A percentile compares a stretch with the other conserved stretches of the same genome.
Evolutionary conservation across 2,329 filamentous ascomycete species (phyloP).

Genomic region (Fusarium denticulatum): DNA sequence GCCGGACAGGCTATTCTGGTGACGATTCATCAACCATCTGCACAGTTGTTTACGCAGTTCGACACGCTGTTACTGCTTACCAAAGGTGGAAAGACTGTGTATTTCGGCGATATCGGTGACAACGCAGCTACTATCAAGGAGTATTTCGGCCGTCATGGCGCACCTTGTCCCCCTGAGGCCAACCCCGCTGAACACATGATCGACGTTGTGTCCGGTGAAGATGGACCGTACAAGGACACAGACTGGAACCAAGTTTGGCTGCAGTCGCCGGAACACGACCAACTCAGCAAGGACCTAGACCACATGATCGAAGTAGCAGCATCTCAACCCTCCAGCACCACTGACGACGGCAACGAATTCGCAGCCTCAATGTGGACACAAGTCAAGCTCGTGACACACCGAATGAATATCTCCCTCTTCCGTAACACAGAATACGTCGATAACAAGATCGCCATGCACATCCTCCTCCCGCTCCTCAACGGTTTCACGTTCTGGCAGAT

Average conservation of each 20-base stretch:
- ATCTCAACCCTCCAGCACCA: slow-evolving; percentile 51
- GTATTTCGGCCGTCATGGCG: slow-evolving; percentile 75
- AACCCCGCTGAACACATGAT: slow-evolving; percentile 85
- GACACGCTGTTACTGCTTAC: slow-evolving; percentile 71
- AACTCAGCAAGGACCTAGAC: slow-evolving; percentile 69
- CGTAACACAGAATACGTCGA: slow-evolving; percentile 74
- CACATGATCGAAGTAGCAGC: slow-evolving; percentile 66
- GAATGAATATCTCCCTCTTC: slow-evolving; percentile 70
- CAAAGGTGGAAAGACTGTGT: slow-evolving; percentile 71
- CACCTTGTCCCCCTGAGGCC: slow-evolving; percentile 66
- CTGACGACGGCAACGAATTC: slow-evolving; percentile 72
- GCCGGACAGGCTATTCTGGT: slow-evolving; percentile 73
- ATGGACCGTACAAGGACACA: slow-evolving; percentile 49
- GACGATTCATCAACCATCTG: slow-evolving; percentile 77
- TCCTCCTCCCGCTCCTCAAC: slow-evolving; percentile 65
- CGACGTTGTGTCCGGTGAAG: slow-evolving; percentile 61
- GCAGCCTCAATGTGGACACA: slow-evolving; percentile 74
- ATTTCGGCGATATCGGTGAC: slow-evolving; percentile 72
- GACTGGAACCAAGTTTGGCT: slow-evolving; percentile 79
- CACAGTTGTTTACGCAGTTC: slow-evolving; percentile 72
- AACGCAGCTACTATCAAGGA: slow-evolving; percentile 62
- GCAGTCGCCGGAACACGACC: slow-evolving; percentile 67
- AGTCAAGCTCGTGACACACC: slow-evolving; percentile 69
- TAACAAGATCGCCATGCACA: slow-evolving; percentile 69
- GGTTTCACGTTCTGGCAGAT: slow-evolving; percentile 71